Evolutionary conservation across 768 basidiomycete species (phyloP).

Genomic region (Hirschioporus abietinus): DNA sequence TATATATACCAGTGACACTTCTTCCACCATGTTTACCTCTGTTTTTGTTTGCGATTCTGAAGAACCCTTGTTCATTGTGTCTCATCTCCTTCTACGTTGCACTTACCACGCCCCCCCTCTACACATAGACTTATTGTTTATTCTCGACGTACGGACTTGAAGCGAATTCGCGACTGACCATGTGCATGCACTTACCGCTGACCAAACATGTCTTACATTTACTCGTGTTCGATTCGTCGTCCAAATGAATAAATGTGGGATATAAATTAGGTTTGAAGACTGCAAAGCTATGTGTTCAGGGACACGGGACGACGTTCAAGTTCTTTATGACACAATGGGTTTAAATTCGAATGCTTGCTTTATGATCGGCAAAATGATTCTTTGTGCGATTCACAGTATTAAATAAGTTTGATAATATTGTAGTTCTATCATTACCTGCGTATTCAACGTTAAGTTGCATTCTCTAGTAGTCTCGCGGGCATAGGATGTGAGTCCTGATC

Average conservation of each 20-base stretch:
- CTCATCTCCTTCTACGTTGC: neutral
- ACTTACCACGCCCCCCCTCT: neutral
- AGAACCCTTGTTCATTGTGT: neutral
- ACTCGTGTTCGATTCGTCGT: neutral
- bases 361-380: too few relatives aligned
- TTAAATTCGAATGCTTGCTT: too few relatives aligned
- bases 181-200: neutral
- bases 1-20: neutral
- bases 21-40: neutral
- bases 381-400: too few relatives aligned
- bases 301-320: too few relatives aligned
- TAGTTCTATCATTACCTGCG: too few relatives aligned
- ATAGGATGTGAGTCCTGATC: too few relatives aligned
- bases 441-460: too few relatives aligned
- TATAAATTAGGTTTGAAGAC: too few relatives aligned
- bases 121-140: neutral
- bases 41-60: neutral
- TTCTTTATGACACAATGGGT: too few relatives aligned
- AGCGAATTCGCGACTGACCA: neutral
- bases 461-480: too few relatives aligned
- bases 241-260: neutral
- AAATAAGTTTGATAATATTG: too few relatives aligned
- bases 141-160: neutral
- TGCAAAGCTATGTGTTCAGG: too few relatives aligned
- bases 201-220: neutral